Evolutionary conservation across 2,329 filamentous ascomycete species (phyloP).

Genomic region (Coniochaeta ligniaria): DNA sequence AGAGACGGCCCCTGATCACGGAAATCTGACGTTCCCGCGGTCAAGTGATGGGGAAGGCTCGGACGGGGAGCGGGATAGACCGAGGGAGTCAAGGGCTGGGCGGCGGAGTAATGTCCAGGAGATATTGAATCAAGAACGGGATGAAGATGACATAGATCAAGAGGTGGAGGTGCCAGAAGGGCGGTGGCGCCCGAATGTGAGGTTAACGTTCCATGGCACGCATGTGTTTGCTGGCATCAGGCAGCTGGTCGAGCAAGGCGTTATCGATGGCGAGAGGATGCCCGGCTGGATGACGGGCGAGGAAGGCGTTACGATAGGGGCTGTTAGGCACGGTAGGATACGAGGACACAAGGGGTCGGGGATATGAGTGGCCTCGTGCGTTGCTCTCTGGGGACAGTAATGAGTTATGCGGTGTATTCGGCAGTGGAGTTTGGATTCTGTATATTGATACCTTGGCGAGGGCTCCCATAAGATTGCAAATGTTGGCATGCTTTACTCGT

Average conservation of each 20-base stretch:
- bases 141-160: constrained; percentile 13
- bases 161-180: constrained; percentile 16
- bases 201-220: constrained; percentile 63
- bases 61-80: background rate
- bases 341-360: constrained; percentile 50
- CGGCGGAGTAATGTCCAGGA: constrained; percentile 28
- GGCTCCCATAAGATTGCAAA: too few relatives aligned
- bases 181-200: constrained; percentile 50
- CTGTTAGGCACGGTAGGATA: constrained; percentile 61
- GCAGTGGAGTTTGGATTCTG: background rate
- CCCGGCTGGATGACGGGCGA: constrained; percentile 90
- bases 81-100: background rate
- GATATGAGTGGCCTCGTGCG: constrained; percentile 22
- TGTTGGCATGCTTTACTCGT: background rate
- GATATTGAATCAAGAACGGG: constrained; percentile 22
- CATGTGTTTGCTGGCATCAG: constrained; percentile 79
- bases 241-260: constrained; percentile 67
- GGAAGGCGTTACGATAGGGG: constrained; percentile 68
- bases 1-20: constrained; percentile 9
- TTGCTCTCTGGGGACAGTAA: background rate
- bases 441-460: background rate
- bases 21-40: background rate
- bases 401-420: background rate
- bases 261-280: constrained; percentile 71
- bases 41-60: constrained; percentile 10